These are phyloP conservation scores for Mycena leptocephala DNA, from an alignment of 768 basidiomycete genomes.

Conservation along the genomic window DNA sequence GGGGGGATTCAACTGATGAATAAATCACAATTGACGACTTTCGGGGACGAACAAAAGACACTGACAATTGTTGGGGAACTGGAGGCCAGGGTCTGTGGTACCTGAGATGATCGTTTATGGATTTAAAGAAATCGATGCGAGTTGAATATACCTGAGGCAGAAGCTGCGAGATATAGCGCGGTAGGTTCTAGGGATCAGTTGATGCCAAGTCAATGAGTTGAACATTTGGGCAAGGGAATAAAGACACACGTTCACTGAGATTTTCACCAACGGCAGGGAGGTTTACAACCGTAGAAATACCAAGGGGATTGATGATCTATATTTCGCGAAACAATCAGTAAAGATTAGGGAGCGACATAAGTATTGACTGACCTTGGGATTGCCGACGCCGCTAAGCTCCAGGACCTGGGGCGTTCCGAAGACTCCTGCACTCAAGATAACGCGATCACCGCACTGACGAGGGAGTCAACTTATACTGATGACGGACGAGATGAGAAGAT, in stretches of 20 bases:
- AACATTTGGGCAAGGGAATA: background rate
- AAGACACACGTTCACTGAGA: background rate
- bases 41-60: background rate
- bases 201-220: background rate
- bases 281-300: background rate
- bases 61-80: background rate
- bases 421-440: background rate
- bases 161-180: background rate
- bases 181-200: background rate
- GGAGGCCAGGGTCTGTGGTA: background rate
- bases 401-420: background rate
- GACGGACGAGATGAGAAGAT: background rate
- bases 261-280: background rate
- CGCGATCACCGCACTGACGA: background rate
- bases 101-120: background rate
- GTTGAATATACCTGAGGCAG: background rate
- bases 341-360: background rate
- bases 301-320: background rate
- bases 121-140: background rate
- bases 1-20: background rate
- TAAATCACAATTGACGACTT: background rate
- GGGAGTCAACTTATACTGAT: background rate
- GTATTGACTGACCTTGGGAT: background rate
- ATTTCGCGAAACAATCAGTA: background rate
- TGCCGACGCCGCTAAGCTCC: background rate